These are phyloP conservation scores for Bacidia rubella DNA, from an alignment of 495 filamentous ascomycete species.

Conservation along the genomic window DNA sequence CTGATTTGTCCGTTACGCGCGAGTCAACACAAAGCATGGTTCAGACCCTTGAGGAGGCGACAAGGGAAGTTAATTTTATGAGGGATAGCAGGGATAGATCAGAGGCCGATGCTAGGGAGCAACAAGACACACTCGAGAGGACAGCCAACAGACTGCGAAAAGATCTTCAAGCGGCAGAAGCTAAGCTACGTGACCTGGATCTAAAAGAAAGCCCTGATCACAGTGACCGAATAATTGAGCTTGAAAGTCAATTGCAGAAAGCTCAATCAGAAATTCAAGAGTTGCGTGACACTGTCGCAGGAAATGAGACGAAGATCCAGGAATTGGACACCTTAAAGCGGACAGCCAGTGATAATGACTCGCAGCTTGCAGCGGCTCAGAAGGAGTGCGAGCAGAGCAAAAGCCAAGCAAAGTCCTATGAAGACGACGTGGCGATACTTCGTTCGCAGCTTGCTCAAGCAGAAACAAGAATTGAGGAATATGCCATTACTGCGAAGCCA, in stretches of 20 bases:
- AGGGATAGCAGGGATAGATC: slow-evolving; percentile 45
- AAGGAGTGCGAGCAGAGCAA: slow-evolving; percentile 33
- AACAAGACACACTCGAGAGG: slow-evolving; percentile 11
- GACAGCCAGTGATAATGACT: slow-evolving; percentile 7
- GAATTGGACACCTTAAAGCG: slow-evolving; percentile 27
- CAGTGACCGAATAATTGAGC: slow-evolving; percentile 26
- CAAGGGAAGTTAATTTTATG: slow-evolving; percentile 42
- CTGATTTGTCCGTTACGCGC: slow-evolving; percentile 40
- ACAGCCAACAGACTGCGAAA: slow-evolving; percentile 21
- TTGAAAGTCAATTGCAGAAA: slow-evolving; percentile 33
- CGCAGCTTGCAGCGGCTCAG: slow-evolving; percentile 24
- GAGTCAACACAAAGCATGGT: slow-evolving; percentile 55
- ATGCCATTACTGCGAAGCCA: slow-evolving; percentile 16
- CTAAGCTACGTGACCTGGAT: slow-evolving; percentile 11
- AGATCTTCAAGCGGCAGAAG: slow-evolving; percentile 31
- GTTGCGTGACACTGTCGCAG: slow-evolving; percentile 29
- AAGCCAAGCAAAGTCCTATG: slow-evolving; percentile 37
- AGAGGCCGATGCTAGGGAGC: slow-evolving; percentile 32
- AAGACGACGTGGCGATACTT: slow-evolving; percentile 39
- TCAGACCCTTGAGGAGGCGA: slow-evolving; percentile 45
- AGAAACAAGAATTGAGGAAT: slow-evolving; percentile 30
- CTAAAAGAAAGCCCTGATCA: slow-evolving; percentile 21
- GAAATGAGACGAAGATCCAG: slow-evolving; percentile 28
- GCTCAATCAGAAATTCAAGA: slow-evolving; percentile 39
- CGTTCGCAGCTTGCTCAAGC: slow-evolving; percentile 36